phyloP scores from a whole-genome alignment of 345 rosid genomes.

The Garcia nutans region DNA sequence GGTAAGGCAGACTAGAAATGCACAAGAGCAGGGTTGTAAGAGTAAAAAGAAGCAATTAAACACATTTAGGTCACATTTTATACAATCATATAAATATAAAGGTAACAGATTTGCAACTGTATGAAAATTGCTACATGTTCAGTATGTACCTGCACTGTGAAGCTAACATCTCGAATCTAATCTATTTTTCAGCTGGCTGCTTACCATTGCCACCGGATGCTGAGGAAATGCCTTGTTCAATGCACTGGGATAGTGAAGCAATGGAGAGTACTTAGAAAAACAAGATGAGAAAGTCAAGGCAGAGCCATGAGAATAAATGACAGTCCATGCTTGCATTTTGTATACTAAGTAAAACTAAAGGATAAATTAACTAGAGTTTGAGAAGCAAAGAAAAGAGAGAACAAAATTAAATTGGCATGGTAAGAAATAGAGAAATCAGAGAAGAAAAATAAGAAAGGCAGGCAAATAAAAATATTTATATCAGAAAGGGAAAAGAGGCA shows the following conservation, averaged over 20 bases:
- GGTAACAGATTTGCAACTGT: neutral
- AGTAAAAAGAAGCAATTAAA: no score
- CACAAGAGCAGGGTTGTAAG: no score
- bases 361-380: neutral
- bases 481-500: slow-evolving; percentile 1
- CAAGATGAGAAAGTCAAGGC: neutral
- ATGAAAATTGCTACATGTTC: neutral
- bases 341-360: neutral
- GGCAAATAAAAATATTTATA: neutral
- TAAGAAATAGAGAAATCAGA: neutral
- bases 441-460: neutral
- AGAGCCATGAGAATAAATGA: neutral
- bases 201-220: slow-evolving; percentile 30
- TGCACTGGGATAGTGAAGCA: slow-evolving; percentile 50
- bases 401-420: neutral
- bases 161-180: slow-evolving; percentile 14
- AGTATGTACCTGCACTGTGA: slow-evolving; percentile 27
- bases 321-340: no score
- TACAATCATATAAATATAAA: no score
- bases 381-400: no score
- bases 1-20: no score
- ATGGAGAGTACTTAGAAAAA: slow-evolving; percentile 2
- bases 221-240: slow-evolving; percentile 76
- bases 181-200: slow-evolving; percentile 31
- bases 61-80: no score